Base-by-base conservation (phyloP, 805 yeast species). In the Myxozyma sirexii region DNA sequence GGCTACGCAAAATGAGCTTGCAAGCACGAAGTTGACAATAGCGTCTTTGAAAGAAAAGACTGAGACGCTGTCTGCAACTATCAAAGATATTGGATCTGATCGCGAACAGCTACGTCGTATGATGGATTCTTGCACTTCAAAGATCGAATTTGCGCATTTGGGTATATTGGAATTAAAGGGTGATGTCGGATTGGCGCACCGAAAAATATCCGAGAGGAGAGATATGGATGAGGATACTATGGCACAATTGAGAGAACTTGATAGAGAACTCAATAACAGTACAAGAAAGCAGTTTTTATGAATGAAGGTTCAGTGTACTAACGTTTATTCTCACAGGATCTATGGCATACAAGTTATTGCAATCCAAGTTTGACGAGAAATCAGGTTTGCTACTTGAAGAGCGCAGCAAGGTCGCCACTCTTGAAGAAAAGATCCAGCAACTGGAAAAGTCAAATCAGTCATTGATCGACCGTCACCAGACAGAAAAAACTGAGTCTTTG, bases 341-440 rank as follows among this genome's bases (percentile, higher is more conserved):
- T 5, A 35, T 61, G 51, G 54, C 62, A 4, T 61, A 47, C 43
- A 35, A 57, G 33, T 17, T 54, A 23, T 51, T 61, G 19, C 62
- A 61, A 23, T 26, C 55, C 3, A 53, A 57, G 48, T 54, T 61
- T 31, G 57, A 57, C 39, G 64, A 61, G 26, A 61, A 54, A 23
- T 54, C 64, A 2, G 64, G 62, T 5, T 39, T 57, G 10, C 43
- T 61, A n/a, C 41, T 47, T 2, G 64, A 61, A 27, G 64, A 61
- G 45, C 61, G 64, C 13, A 54, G 55, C 48, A 61, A 57, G 26
- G 62, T 61, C 23, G 19, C 45, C 17, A 38, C 56, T 6, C 48
- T 53, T 10, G 64, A 61, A 31, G 64, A 61, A n/a, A 35, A 41
- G 35, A 35, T 60, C 7, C 50, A 49, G 23, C 45, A 54, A 4